Percentiles rank a stretch among this genome's conserved stretches.
These are phyloP conservation scores for Saturnispora saitoi DNA, from an alignment of 805 yeast species.

Conservation along the genomic window DNA sequence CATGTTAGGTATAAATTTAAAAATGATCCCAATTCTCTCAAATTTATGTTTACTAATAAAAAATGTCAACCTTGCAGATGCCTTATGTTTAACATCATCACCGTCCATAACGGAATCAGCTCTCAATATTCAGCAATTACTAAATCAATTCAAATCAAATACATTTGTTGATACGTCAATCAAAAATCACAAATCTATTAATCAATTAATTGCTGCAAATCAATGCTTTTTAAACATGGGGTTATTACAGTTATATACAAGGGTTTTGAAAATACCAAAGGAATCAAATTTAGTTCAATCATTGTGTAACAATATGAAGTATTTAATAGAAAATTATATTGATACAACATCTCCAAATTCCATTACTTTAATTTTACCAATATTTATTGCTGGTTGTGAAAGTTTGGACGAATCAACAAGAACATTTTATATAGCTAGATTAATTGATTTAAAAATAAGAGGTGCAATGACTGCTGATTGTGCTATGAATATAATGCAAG, in stretches of 20 bases:
- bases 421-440: constrained; percentile 31
- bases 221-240: constrained; percentile 45
- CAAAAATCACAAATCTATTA: constrained; percentile 14
- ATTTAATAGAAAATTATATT: constrained; percentile 31
- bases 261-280: constrained; percentile 43
- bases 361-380: constrained; percentile 45
- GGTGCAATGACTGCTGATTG: constrained; percentile 30
- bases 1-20: constrained; percentile 58
- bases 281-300: constrained; percentile 40
- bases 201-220: constrained; percentile 38
- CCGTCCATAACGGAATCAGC: constrained; percentile 29
- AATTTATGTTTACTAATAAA: constrained; percentile 37
- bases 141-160: constrained; percentile 23
- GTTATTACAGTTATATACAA: constrained; percentile 45
- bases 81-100: constrained; percentile 1
- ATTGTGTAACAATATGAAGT: constrained; percentile 34
- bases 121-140: constrained; percentile 30
- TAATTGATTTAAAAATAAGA: constrained; percentile 33
- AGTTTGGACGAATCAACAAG: constrained; percentile 31
- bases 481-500: constrained; percentile 34
- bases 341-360: constrained; percentile 43
- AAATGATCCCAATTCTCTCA: constrained; percentile 49
- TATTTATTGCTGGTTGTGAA: constrained; percentile 55
- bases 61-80: constrained; percentile 18
- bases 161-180: constrained; percentile 8